Base-by-base conservation (phyloP, 805 yeast species). In the Candida glaebosa region DNA sequence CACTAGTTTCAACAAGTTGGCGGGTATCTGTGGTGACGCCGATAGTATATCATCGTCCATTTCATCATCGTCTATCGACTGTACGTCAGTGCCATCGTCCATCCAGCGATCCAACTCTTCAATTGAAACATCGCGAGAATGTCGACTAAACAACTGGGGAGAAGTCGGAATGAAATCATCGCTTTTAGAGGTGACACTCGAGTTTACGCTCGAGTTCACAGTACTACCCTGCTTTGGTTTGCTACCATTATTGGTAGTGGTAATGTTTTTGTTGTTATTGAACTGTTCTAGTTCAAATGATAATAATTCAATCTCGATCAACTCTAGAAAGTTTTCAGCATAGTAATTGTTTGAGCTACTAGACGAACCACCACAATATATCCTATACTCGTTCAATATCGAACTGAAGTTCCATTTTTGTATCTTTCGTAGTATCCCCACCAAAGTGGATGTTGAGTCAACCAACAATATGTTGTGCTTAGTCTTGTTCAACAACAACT, bases 371-470 rank as follows among this genome's bases (percentile, higher is more conserved):
- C 73, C 73, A 6, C 65, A 59, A 60, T 80, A 86, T 6, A 86
- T 71, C 40, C 96, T 69, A 61, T 88, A 93, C 59, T 91, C 98
- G 52, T 83, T 84, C 17, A 89, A 76, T 4, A 91, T 79, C 15
- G 95, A 82, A 18, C 90, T 79, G 56, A 84, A 84, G 51, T 81
- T 83, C 98, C 97, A 91, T 62, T 84, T 84, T 61, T 87, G 93
- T 31, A 90, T 70, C 57, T 84, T 82, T 39, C 99, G 70, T 25
- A 93, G 63, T 2, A 90, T 69, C 0, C 97, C 96, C 8, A 88
- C 78, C 15, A 90, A 72, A 9, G 93, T 79, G 44, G 84, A 82
- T 5, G 90, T 82, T 30, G 84, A 77, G 56, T 93, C 98, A 17
- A 93, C 79, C 10, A 91, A 60, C 34, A 91, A 65, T 4, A 86